Evolutionary conservation across 805 yeast species (phyloP).

Genomic region (Candida ascalaphidarum): DNA sequence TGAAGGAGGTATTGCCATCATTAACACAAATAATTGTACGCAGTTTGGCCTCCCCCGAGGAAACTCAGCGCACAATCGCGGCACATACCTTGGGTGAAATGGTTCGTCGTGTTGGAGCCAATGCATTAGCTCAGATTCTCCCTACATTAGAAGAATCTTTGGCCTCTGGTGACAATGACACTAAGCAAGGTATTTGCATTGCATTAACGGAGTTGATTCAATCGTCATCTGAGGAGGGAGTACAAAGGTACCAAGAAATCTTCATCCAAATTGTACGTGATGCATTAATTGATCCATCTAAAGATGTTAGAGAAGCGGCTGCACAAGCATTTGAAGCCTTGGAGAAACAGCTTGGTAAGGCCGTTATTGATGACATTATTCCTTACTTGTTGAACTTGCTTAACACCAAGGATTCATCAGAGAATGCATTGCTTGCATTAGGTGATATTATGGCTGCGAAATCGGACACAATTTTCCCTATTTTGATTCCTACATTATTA

Average conservation of each 20-base stretch:
- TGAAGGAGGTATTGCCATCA: conserved; percentile 84
- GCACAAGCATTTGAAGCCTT: conserved; percentile 85
- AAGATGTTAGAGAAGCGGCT: conserved; percentile 80
- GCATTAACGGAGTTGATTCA: conserved; percentile 81
- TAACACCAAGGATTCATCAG: conserved; percentile 45
- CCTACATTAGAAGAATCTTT: conserved; percentile 75
- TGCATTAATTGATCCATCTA: conserved; percentile 68
- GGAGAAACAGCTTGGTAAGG: conserved; percentile 73
- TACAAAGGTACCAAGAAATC: conserved; percentile 54
- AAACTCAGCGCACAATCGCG: conserved; percentile 73
- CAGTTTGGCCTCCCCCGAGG: conserved; percentile 76
- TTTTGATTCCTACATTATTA: conserved; percentile 77
- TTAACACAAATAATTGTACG: conserved; percentile 73
- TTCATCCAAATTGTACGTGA: conserved; percentile 71
- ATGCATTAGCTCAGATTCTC: conserved; percentile 72
- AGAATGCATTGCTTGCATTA: conserved; percentile 76
- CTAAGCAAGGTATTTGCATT: conserved; percentile 93
- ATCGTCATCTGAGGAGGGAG: conserved; percentile 55
- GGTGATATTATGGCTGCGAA: conserved; percentile 88
- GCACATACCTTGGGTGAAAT: conserved; percentile 92
- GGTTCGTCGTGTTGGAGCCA: conserved; percentile 88
- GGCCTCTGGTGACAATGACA: conserved; percentile 60
- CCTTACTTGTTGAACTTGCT: conserved; percentile 74
- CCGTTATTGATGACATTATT: conserved; percentile 79
- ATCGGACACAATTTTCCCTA: conserved; percentile 89